Conservation (phyloP, 805 yeast species). For the Dipodascus albidus region DNA sequence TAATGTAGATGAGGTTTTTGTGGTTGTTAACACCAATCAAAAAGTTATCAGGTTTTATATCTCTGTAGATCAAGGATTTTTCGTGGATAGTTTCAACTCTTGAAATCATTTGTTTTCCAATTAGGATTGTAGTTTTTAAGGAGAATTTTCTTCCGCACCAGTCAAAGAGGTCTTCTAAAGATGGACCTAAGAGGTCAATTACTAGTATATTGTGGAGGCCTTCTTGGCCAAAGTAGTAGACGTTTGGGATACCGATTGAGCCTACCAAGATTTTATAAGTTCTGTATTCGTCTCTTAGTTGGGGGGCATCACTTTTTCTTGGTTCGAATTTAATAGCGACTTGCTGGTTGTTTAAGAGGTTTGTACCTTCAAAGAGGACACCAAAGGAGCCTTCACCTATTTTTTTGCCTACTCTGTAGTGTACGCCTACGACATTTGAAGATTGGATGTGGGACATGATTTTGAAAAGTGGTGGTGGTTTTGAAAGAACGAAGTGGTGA, state of each 20-base stretch:
- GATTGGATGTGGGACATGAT: conserved; percentile 25
- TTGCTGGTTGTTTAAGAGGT: conserved; percentile 79
- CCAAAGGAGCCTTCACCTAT: conserved; percentile 99
- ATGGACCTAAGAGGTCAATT: conserved; percentile 90
- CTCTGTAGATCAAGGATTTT: conserved; percentile 86
- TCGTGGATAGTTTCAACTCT: conserved; percentile 81
- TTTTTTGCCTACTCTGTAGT: conserved; percentile 92
- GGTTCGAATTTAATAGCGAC: conserved; percentile 97
- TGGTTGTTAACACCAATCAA: conserved; percentile 83
- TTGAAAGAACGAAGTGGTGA: not conserved
- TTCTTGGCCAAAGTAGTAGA: conserved; percentile 98
- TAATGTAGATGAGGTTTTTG: conserved; percentile 72
- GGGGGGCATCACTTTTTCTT: conserved; percentile 94
- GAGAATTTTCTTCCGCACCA: conserved; percentile 94
- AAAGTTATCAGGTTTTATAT: conserved; percentile 95
- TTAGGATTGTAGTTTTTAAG: conserved; percentile 83
- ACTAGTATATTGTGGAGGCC: conserved; percentile 93
- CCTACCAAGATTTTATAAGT: conserved; percentile 85
- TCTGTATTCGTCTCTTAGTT: conserved; percentile 89
- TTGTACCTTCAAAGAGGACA: conserved; percentile 90
- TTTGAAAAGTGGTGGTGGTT: not conserved
- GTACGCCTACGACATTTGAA: conserved; percentile 77
- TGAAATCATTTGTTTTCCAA: conserved; percentile 88
- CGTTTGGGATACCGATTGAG: conserved; percentile 79
- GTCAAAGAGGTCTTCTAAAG: conserved; percentile 90